Evolutionary conservation across 306 rosid genomes (phyloP), one percentile per base, ranked within the genome.

Genomic region (Quillaja saponaria): DNA sequence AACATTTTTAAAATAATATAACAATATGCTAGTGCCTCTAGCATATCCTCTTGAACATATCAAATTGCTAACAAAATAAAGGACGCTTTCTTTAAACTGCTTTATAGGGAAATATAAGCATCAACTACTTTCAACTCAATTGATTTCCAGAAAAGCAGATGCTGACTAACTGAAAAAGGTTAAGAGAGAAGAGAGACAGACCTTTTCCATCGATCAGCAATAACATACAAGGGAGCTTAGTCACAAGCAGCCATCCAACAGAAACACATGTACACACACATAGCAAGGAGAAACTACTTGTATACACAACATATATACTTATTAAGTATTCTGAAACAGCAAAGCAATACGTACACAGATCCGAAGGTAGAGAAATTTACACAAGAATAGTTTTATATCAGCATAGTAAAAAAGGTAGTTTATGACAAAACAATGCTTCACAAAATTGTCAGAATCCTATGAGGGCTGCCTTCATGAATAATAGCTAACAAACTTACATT

Each of bases 71-170:
- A 16, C 3, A 15, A 66, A 40, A 9, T 25, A 1, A 25, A 4
- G 51, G 16, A 6, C 34, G 54, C 55, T 20, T 49, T 20, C 8
- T 28, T 47, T 21, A 61, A 64, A 60, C 55, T 41, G 28, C 47
- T 63, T 70, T 42, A 34, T 8, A 15, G 41, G 19, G 35, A 49
- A 58, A 58, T 63, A 11, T 17, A 56, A 38, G 65, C 52, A 64
- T 38, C 61, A 37, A 59, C 34, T 45, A n/a, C 34, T 35, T 37
- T 38, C 59, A 39, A 6, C 67, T 13, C 55, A 51, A 10, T 15
- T 53, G 34, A 25, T 10, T 54, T 45, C 40, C 38, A 49, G 53
- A 53, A 47, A 33, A 34, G 48, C 49, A 14, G 34, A 38, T 21
- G 52, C 14, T 53, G 37, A 67, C 18, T 17, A 51, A 52, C 39